These are phyloP conservation scores for Cenchrus purpureus DNA, from an alignment of 176 grass and related monocot genomes.

Conservation along the genomic window DNA sequence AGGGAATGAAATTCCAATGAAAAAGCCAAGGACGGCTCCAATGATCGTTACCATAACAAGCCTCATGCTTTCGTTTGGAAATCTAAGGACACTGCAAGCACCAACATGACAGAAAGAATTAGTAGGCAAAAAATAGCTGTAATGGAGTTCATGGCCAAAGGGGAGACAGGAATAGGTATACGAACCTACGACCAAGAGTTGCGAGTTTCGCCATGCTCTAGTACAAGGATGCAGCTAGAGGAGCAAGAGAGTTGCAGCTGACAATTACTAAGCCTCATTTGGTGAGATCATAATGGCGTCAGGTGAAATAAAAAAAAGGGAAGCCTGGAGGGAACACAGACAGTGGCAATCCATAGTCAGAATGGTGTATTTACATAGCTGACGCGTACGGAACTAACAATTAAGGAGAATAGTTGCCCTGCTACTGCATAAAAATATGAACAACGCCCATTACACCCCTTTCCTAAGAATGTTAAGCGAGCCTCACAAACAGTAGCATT, in stretches of 20 bases:
- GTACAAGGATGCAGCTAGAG: neutral
- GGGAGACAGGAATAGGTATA: neutral
- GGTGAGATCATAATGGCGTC: neutral
- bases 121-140: neutral
- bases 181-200: slow-evolving; percentile 42
- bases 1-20: slow-evolving; percentile 76
- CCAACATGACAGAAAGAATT: neutral
- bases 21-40: slow-evolving; percentile 67
- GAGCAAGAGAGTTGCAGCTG: neutral
- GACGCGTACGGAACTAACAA: neutral
- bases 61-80: slow-evolving; percentile 72
- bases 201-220: slow-evolving; percentile 40
- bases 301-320: neutral
- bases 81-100: slow-evolving; percentile 50
- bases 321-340: slow-evolving; percentile 14
- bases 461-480: neutral
- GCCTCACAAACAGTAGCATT: neutral
- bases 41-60: slow-evolving; percentile 66
- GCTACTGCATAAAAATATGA: neutral
- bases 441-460: neutral
- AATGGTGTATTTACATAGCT: neutral
- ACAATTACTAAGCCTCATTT: slow-evolving; percentile 22
- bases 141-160: neutral
- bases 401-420: neutral
- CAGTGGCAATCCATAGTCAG: neutral